Conservation (phyloP, 139 green algal genomes). For the Limnomonas spitsbergensis region DNA sequence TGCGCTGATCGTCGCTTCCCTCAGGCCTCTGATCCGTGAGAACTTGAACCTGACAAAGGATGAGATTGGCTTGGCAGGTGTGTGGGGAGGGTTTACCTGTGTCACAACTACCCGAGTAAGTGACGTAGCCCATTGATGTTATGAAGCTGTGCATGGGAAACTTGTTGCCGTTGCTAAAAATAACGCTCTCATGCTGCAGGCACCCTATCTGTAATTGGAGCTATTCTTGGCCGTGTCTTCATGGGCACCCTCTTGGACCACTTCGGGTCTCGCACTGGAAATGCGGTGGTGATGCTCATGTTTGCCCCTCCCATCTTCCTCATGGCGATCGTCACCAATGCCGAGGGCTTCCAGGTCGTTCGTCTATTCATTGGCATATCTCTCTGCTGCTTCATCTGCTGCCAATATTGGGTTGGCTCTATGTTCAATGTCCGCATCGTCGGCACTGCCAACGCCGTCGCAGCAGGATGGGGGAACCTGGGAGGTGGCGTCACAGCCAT, state of each 20-base stretch:
- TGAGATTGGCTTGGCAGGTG: conserved; percentile 14
- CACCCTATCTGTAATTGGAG: conserved; percentile 68
- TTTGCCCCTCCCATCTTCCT: conserved; percentile 68
- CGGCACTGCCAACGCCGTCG: conserved; percentile 83
- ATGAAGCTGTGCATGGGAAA: not conserved
- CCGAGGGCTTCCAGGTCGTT: conserved; percentile 22
- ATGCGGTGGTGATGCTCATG: conserved; percentile 49
- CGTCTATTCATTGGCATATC: conserved; percentile 81
- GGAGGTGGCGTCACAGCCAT: conserved; percentile 86
- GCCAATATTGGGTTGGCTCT: conserved; percentile 22
- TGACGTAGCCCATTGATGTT: not conserved
- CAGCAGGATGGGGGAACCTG: conserved; percentile 87
- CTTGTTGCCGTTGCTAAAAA: not conserved
- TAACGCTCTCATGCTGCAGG: conserved; percentile 30
- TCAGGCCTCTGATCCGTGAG: conserved; percentile 77
- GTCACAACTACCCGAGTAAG: not conserved
- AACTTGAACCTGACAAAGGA: conserved; percentile 73
- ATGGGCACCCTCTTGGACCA: conserved; percentile 75
- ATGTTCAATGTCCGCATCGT: conserved; percentile 91
- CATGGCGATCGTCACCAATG: conserved; percentile 60
- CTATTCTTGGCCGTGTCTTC: conserved; percentile 59
- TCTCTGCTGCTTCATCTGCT: conserved; percentile 62
- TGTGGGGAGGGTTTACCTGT: not conserved
- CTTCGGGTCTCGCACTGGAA: conserved; percentile 63
- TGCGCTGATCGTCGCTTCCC: not conserved